Base-by-base conservation (phyloP, 306 rosid genomes). In the Vigna angularis region DNA sequence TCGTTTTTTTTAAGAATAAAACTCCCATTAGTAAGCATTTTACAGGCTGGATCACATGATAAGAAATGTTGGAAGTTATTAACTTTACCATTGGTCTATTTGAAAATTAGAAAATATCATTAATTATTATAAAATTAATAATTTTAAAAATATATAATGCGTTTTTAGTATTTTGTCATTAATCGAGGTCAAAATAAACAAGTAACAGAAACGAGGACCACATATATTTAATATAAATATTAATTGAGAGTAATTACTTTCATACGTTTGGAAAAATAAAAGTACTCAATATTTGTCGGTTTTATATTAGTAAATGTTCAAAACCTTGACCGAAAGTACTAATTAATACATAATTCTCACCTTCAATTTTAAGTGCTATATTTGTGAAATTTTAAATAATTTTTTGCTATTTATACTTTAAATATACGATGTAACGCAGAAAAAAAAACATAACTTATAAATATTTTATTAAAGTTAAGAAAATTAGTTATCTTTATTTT, bases 11-110 rank as follows among this genome's bases (percentile, higher is more conserved):
- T 34, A 5, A 11, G 2, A 20, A 24, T 11, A 24, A 18, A 67
- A 20, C 0, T 17, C 14, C 64, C 42, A n/a, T 26, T 55, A 32
- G 4, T 55, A 3, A 26, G 3, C 24, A 32, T 61, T 61, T 72
- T 82, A 72, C 83, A 68, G 77, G 70, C 86, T 79, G 86, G 38
- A 10, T 52, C 78, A 82, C 79, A 82, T 63, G 75, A 44, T 44
- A 16, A 5, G 9, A 9, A 28, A 45, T 58, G 38, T 12, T 12
- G 6, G 14, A 44, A 10, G 14, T 44, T 44, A 44, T 2, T 44
- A 44, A 2, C 14, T 44, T 40, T 8, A 40, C 45, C 11, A 30
- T 40, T 8, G 2, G 11, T 11, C 24, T 57, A 24, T 24, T 42
- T 42, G 6, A 10, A 5, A 47, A 62, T 16, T 32, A 6, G 7